These are phyloP conservation scores for Saccharomycopsis javanensis DNA, from an alignment of 805 yeast genomes.

Conservation along the genomic window DNA sequence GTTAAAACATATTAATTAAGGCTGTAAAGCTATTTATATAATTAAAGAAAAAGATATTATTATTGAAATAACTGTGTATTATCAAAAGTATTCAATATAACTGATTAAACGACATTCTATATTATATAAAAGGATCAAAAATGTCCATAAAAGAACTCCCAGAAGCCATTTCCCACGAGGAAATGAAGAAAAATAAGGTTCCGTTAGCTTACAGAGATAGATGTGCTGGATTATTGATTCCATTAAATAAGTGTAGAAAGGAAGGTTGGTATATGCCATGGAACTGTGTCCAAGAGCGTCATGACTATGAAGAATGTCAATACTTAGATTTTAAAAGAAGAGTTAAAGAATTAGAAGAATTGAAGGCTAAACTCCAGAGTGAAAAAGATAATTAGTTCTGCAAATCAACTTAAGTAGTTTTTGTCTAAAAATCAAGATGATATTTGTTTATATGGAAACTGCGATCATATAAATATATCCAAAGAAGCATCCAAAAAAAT, in stretches of 20 bases:
- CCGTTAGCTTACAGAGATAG: constrained; percentile 78
- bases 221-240: constrained; percentile 59
- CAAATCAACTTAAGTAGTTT: too few species aligned
- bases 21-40: too few species aligned
- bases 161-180: constrained; percentile 47
- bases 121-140: too few species aligned
- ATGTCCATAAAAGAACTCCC: constrained; percentile 7
- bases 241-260: constrained; percentile 51
- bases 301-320: constrained; percentile 78
- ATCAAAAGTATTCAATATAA: too few species aligned
- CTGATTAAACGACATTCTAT: too few species aligned
- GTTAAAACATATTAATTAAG: too few species aligned
- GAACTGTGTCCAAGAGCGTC: constrained; percentile 72
- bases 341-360: constrained; percentile 56
- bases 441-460: too few species aligned
- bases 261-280: constrained; percentile 52
- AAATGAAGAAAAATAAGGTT: constrained; percentile 67
- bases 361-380: constrained; percentile 26
- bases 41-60: too few species aligned
- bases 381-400: constrained; percentile 5
- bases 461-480: too few species aligned
- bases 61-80: too few species aligned
- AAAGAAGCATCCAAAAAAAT: too few species aligned
- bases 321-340: constrained; percentile 74
- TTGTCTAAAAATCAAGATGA: too few species aligned